These are phyloP conservation scores for Sanghuangporus weigelae DNA, from an alignment of 1,284 basidiomycete genomes.

Conservation along the genomic window DNA sequence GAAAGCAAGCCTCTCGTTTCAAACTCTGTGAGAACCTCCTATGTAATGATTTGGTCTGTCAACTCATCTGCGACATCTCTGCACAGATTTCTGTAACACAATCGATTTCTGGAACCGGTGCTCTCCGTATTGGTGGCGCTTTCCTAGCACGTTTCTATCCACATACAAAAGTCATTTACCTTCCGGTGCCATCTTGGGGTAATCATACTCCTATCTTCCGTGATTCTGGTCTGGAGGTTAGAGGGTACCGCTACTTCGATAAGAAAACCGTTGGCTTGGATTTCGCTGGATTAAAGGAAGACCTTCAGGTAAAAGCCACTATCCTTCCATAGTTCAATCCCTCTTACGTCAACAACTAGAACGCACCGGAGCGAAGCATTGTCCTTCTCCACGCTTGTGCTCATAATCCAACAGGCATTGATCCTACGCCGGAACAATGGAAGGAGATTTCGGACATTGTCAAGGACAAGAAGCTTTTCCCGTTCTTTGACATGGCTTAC, in stretches of 20 bases:
- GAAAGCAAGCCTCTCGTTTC: constrained; percentile 74
- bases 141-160: constrained; percentile 93
- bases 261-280: constrained; percentile 92
- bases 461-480: constrained; percentile 84
- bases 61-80: constrained; percentile 11
- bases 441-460: constrained; percentile 84
- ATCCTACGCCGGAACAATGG: constrained; percentile 95
- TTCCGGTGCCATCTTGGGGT: constrained; percentile 95
- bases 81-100: constrained; percentile 87
- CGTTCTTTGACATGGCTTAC: constrained; percentile 98
- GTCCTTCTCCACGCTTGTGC: constrained; percentile 91
- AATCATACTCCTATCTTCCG: constrained; percentile 89
- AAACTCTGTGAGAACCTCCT: constrained; percentile 56
- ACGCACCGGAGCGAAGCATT: constrained; percentile 72
- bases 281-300: constrained; percentile 87
- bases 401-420: constrained; percentile 98
- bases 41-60: constrained; percentile 11
- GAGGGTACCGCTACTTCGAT: constrained; percentile 93
- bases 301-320: constrained; percentile 61
- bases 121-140: constrained; percentile 92
- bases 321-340: neutral
- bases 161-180: constrained; percentile 84
- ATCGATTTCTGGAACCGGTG: constrained; percentile 97
- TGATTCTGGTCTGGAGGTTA: constrained; percentile 92
- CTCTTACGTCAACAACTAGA: constrained; percentile 36